phyloP scores from a whole-genome alignment of 192 early-diverging fungal genomes.

The Backusella australiensis region DNA sequence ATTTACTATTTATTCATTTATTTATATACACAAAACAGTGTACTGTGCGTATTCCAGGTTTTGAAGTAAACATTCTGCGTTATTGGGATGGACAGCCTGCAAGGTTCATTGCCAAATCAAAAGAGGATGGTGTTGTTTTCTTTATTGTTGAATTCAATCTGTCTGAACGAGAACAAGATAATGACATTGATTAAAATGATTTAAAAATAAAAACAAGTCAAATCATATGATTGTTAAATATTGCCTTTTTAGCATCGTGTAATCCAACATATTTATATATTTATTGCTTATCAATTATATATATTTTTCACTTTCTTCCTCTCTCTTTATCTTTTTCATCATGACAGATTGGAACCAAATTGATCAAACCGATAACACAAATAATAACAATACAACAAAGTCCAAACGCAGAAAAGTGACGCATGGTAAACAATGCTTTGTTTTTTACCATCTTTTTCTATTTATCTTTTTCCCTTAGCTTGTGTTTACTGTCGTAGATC shows the following conservation, averaged over 20 bases:
- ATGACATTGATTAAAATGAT: slow-evolving; percentile 10
- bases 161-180: background rate
- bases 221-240: slow-evolving; percentile 1
- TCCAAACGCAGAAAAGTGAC: background rate
- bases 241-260: background rate
- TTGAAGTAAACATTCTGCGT: slow-evolving; percentile 45
- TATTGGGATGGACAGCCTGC: slow-evolving; percentile 70
- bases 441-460: background rate
- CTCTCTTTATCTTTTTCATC: background rate
- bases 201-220: slow-evolving; percentile 1
- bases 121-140: slow-evolving; percentile 56
- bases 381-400: background rate
- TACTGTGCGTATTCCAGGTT: slow-evolving; percentile 39
- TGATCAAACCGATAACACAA: background rate
- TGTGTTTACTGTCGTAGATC: slow-evolving; percentile 94
- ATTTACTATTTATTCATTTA: background rate
- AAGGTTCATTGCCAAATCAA: slow-evolving; percentile 67
- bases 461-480: slow-evolving; percentile 47
- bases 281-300: background rate
- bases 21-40: background rate
- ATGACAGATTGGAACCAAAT: background rate
- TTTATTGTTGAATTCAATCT: slow-evolving; percentile 70
- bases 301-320: background rate
- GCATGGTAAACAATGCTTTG: background rate
- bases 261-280: background rate